phyloP scores from a whole-genome alignment of 805 yeast species.

The Limtongia smithiae region DNA sequence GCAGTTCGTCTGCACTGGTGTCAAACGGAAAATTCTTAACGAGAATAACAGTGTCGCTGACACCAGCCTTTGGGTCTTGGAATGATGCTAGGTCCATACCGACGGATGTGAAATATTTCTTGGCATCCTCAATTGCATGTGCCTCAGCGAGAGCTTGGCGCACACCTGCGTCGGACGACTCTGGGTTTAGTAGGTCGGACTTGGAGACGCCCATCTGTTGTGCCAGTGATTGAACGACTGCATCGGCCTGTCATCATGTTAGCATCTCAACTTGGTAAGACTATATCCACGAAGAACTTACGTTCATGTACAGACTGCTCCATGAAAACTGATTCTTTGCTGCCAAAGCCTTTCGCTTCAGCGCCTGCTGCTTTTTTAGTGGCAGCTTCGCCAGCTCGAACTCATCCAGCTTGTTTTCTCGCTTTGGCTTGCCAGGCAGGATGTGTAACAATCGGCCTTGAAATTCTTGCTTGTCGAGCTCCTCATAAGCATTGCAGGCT shows the following conservation, averaged over 20 bases:
- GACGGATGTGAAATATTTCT: constrained; percentile 76
- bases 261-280: too few relatives aligned
- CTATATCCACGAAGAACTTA: neutral
- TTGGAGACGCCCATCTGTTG: constrained; percentile 75
- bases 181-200: constrained; percentile 81
- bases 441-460: constrained; percentile 93
- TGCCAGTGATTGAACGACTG: constrained; percentile 88
- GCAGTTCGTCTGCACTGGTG: constrained; percentile 73
- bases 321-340: constrained; percentile 84
- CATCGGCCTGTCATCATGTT: constrained; percentile 66
- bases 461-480: constrained; percentile 80
- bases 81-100: constrained; percentile 82
- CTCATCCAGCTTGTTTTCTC: constrained; percentile 81
- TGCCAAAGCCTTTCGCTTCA: constrained; percentile 81
- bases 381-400: constrained; percentile 89
- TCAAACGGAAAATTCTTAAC: constrained; percentile 91
- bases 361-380: constrained; percentile 81
- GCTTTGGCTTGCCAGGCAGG: constrained; percentile 77
- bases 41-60: constrained; percentile 75
- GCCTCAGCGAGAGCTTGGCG: constrained; percentile 98
- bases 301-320: constrained; percentile 87
- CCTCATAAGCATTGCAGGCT: constrained; percentile 71
- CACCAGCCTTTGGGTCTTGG: constrained; percentile 44
- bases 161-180: constrained; percentile 82
- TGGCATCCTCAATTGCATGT: constrained; percentile 86